Conservation (phyloP, 2,329 filamentous ascomycete species). For the Myriosclerotinia scirpicola region DNA sequence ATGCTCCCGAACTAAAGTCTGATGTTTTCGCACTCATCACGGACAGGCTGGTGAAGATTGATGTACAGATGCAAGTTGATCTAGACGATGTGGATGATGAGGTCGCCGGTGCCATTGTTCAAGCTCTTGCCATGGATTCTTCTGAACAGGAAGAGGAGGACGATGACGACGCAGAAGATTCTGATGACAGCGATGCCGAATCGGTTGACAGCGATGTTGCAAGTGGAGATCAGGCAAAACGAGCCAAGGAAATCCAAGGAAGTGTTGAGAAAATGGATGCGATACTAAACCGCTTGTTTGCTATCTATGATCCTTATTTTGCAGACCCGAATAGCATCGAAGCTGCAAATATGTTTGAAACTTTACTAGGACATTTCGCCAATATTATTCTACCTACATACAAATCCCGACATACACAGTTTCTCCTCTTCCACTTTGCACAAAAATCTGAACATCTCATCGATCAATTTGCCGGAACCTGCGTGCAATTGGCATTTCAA, state of each 20-base stretch:
- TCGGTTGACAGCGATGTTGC: constrained; percentile 71
- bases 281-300: constrained; percentile 84
- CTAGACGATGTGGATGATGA: constrained; percentile 92
- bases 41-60: constrained; percentile 86
- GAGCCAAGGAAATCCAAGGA: constrained; percentile 71
- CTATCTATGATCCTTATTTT: constrained; percentile 75
- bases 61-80: constrained; percentile 92
- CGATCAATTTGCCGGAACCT: constrained; percentile 78
- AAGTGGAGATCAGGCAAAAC: constrained; percentile 60
- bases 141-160: constrained; percentile 55
- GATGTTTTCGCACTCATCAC: constrained; percentile 83
- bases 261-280: constrained; percentile 90
- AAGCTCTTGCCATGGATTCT: constrained; percentile 47
- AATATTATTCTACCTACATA: constrained; percentile 87
- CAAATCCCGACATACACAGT: constrained; percentile 90
- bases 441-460: constrained; percentile 77
- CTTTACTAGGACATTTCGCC: constrained; percentile 81
- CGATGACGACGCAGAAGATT: constrained; percentile 48
- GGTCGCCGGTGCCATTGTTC: constrained; percentile 70
- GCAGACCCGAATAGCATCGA: constrained; percentile 64
- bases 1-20: constrained; percentile 73
- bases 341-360: constrained; percentile 71
- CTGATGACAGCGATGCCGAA: constrained; percentile 65
- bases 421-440: constrained; percentile 92
- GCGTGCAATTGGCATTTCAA: constrained; percentile 70